These are phyloP conservation scores for Boletus sp. DNA, from an alignment of 768 basidiomycete genomes.

Conservation along the genomic window DNA sequence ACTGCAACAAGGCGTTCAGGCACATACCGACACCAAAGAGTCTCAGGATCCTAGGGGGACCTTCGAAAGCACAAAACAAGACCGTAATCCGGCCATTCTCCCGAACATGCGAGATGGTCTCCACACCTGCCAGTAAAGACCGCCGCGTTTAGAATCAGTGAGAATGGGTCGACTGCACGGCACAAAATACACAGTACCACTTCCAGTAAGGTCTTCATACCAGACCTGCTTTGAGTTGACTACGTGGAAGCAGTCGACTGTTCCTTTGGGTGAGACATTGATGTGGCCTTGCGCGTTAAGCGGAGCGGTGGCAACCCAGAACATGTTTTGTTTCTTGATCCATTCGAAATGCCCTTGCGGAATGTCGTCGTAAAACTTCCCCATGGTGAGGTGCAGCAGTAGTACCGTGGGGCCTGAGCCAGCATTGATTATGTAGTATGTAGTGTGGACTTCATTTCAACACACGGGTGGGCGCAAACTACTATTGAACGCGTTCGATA, in stretches of 20 bases:
- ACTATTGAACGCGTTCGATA: too few relatives aligned
- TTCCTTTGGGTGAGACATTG: constrained; percentile 69
- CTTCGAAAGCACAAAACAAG: constrained; percentile 61
- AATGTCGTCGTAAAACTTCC: constrained; percentile 57
- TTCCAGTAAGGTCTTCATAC: constrained; percentile 74
- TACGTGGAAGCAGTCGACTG: constrained; percentile 62
- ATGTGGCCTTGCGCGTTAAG: constrained; percentile 55
- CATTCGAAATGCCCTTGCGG: constrained; percentile 52
- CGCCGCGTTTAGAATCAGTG: not conserved
- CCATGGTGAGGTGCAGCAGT: constrained; percentile 40
- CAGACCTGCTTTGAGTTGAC: constrained; percentile 55
- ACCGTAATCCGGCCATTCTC: constrained; percentile 67
- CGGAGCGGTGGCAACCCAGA: constrained; percentile 72
- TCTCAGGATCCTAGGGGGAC: constrained; percentile 56
- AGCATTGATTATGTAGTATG: too few relatives aligned
- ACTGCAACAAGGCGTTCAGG: not conserved
- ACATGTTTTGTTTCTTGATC: constrained; percentile 63
- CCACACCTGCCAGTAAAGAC: constrained; percentile 40
- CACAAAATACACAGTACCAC: constrained; percentile 40
- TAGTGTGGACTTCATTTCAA: too few relatives aligned
- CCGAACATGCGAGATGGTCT: constrained; percentile 59
- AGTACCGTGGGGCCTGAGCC: not conserved
- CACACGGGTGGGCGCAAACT: too few relatives aligned
- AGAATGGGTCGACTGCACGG: not conserved
- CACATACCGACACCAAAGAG: constrained; percentile 55